Base-by-base conservation (phyloP, 371 early-diverging fungal species). In the Mucor circinelloides region DNA sequence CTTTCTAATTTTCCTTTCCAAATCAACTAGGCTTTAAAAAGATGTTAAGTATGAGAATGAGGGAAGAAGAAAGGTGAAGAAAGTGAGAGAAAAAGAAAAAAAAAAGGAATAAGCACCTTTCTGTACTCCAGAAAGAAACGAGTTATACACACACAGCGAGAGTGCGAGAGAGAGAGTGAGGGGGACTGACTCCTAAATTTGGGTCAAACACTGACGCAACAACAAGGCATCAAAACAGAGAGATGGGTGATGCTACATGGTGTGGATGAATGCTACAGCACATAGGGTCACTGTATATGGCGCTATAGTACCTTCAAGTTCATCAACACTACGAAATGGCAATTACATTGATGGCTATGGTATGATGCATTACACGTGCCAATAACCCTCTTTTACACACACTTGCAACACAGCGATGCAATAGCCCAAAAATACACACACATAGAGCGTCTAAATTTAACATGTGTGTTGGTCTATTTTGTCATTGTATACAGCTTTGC, bases 141-240 rank as follows among this genome's bases (percentile, higher is more conserved):
- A n/a, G 36, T 13, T 1, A 36, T 8, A 36, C 9, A 34, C 34
- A 34, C 34, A 34, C 4, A 34, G 8, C 6, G 8, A 34, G 8
- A 34, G 34, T 8, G 34, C 6, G 34, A 36, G 36, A 10, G 13
- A 36, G 36, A 36, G 36, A 36, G 36, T n/a, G 21, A 23, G 50
- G 44, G 50, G 50, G 25, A 50, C 50, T 50, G 50, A 50, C 50
- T 50, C 50, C 50, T 50, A 50, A 50, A 50, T 50, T 23, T 50
- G 50, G 50, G 12, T 25, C 12, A 50, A 50, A 50, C 50, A 50
- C 50, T 50, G 50, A 50, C 50, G 50, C 50, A 50, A 50, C 50
- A 50, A 8, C 9, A 21, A 48, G 9, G 23, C 19, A 50, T 8
- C 0, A 25, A 10, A 25, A 10, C 23, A 23, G 3, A 50, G n/a